Conservation (phyloP, 2,329 filamentous ascomycete genomes). For the Verticillium longisporum region DNA sequence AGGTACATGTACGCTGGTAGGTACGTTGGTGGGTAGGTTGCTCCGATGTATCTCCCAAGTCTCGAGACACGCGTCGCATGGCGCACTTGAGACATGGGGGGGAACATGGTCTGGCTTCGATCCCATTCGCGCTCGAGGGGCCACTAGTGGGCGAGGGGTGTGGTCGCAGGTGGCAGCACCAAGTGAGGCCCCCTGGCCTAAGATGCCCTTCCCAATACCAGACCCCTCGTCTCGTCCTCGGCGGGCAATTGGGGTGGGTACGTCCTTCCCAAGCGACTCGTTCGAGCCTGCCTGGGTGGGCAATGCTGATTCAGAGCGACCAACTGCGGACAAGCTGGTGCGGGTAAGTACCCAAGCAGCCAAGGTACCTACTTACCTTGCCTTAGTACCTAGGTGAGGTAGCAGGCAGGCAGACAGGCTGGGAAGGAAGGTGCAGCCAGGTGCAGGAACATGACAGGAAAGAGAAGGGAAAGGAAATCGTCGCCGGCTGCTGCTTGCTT, state of each 20-base stretch:
- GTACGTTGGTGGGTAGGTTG: neutral
- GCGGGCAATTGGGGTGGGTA: neutral
- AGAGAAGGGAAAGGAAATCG: too few species aligned
- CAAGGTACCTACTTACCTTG: too few species aligned
- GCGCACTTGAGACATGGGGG: neutral
- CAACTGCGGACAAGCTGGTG: neutral
- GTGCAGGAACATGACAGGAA: too few species aligned
- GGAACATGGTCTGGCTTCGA: neutral
- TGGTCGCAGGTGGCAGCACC: neutral
- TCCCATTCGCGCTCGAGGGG: neutral
- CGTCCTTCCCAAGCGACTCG: neutral
- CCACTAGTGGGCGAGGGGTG: neutral
- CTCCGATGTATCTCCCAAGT: neutral
- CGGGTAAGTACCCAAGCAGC: neutral
- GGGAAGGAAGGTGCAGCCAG: too few species aligned
- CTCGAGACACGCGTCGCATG: neutral
- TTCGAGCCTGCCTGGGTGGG: neutral
- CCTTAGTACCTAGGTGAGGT: too few species aligned
- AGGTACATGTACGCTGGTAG: too few species aligned
- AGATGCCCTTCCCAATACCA: neutral
- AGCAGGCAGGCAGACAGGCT: too few species aligned
- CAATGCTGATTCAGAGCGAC: neutral
- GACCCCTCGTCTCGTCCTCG: neutral
- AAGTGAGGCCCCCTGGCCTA: neutral
- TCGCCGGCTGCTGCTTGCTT: neutral